Base-by-base conservation (phyloP, 2,329 filamentous ascomycete genomes). In the Talaromyces islandicus region DNA sequence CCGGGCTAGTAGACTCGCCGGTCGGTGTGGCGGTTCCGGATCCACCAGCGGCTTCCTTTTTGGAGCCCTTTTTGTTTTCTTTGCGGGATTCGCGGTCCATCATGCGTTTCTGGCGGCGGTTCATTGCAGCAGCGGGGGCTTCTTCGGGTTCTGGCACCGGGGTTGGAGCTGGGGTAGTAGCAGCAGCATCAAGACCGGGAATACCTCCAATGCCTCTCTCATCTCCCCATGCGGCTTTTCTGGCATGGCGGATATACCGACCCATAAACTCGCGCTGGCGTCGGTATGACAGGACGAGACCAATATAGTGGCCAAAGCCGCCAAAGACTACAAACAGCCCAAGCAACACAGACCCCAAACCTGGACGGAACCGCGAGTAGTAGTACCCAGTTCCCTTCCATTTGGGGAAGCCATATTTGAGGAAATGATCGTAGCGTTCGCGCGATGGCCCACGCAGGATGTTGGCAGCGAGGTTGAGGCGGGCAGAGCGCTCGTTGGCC, bases 361-460 rank as follows among this genome's bases (percentile, higher is more conserved):
- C 94, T 1, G 94, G 94, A 21, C 94, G 86, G 83, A 93, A 97
- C 60, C 94, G 88, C 69, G 87, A 87, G 80, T 99, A 99, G 83
- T 97, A 99, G 83, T 99, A 99, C 64, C 94, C 93, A 51, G 93
- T 97, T 61, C 94, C 94, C 79, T 93, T 92, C 94, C 94, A 99
- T 59, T 85, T 86, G 32, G 94, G 94, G 80, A 99, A 99, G 63
- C 94, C 94, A 76, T 97, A 92, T 73, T 81, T 79, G 62, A 97
- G 78, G 80, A 97, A 99, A 75, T 97, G 89, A 74, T 99, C 93
- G 77, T 99, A 99, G 64, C 94, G 89, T 67, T 91, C 89, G 64
- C 94, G 85, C 58, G 85, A 84, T 3, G 89, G 80, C 1, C 93
- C 91, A 67, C 90, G 87, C 57, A 99, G 87, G 70, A 99, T 89